Evolutionary conservation across 164 flowering plant species (phyloP).

Genomic region (Dillenia suffruticosa): DNA sequence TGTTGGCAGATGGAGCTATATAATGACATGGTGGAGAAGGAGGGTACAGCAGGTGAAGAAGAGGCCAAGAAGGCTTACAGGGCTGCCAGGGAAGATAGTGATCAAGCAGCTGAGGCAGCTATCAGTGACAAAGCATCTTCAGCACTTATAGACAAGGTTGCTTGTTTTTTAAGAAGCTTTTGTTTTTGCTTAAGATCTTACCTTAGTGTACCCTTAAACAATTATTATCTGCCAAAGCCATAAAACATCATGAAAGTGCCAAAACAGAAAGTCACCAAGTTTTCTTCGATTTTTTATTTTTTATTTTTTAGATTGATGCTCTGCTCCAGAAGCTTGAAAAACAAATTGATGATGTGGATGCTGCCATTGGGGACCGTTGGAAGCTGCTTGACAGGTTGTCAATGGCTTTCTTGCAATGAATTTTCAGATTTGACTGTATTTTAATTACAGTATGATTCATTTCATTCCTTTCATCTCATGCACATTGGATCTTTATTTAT

Average conservation of each 20-base stretch:
- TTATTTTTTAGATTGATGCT: constrained; percentile 65
- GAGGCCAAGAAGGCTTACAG: constrained; percentile 55
- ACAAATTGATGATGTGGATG: constrained; percentile 97
- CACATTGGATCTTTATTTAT: too few relatives aligned
- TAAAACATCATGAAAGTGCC: too few relatives aligned
- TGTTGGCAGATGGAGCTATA: constrained; percentile 55
- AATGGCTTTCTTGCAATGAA: background rate
- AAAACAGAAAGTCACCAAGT: background rate
- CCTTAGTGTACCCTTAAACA: too few relatives aligned
- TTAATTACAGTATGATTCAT: too few relatives aligned
- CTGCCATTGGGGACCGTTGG: constrained; percentile 82
- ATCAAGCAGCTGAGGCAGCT: constrained; percentile 31
- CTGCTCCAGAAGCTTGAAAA: constrained; percentile 93
- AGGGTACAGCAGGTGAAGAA: constrained; percentile 49
- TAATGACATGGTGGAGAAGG: constrained; percentile 57
- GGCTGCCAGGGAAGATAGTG: constrained; percentile 54
- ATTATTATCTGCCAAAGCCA: too few relatives aligned
- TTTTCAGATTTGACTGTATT: too few relatives aligned
- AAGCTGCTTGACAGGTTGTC: constrained; percentile 77
- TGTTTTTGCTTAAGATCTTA: background rate
- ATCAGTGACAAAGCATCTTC: constrained; percentile 48
- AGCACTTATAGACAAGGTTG: constrained; percentile 56
- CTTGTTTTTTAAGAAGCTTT: background rate
- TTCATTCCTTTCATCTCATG: too few relatives aligned
- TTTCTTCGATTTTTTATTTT: background rate